Evolutionary conservation across 1,284 basidiomycete genomes (phyloP).

Genomic region (Stygiomarasmius scandens): DNA sequence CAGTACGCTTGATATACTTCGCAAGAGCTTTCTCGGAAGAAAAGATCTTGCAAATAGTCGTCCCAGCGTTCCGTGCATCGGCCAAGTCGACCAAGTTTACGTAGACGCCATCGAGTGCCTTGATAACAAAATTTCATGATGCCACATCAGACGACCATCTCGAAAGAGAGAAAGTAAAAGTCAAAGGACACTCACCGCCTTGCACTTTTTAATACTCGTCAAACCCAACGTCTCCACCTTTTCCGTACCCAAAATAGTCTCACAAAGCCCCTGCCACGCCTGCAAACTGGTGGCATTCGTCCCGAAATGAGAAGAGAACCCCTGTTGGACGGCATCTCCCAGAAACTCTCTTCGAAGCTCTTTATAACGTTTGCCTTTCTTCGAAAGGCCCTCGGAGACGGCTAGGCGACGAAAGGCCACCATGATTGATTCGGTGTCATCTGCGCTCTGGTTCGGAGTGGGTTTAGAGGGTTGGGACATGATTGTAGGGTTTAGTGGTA

Average conservation of each 20-base stretch:
- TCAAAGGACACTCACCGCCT: slow-evolving; percentile 6
- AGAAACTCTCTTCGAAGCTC: slow-evolving; percentile 8
- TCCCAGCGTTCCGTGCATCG: slow-evolving; percentile 17
- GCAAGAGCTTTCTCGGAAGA: slow-evolving; percentile 8
- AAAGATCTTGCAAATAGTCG: slow-evolving; percentile 9
- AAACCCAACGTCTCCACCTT: neutral
- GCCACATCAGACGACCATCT: neutral
- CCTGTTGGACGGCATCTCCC: slow-evolving; percentile 6
- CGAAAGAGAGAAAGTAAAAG: neutral
- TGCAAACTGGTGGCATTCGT: slow-evolving; percentile 8
- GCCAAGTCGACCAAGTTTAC: slow-evolving; percentile 26
- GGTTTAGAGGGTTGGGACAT: no score
- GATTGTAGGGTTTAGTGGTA: no score
- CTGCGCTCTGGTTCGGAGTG: no score
- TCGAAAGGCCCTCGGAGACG: slow-evolving; percentile 14
- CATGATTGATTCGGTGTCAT: slow-evolving; percentile 3
- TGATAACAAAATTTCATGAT: neutral
- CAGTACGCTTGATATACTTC: slow-evolving; percentile 14
- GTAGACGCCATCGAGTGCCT: slow-evolving; percentile 16
- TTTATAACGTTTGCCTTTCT: slow-evolving; percentile 13
- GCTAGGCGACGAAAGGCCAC: slow-evolving; percentile 11
- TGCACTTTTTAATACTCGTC: slow-evolving; percentile 13
- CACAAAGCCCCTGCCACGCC: slow-evolving; percentile 11
- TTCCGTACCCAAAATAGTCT: slow-evolving; percentile 5
- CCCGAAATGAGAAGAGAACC: slow-evolving; percentile 14